Evolutionary conservation across 805 yeast species (phyloP).

Genomic region (Saturnispora ahearnii): DNA sequence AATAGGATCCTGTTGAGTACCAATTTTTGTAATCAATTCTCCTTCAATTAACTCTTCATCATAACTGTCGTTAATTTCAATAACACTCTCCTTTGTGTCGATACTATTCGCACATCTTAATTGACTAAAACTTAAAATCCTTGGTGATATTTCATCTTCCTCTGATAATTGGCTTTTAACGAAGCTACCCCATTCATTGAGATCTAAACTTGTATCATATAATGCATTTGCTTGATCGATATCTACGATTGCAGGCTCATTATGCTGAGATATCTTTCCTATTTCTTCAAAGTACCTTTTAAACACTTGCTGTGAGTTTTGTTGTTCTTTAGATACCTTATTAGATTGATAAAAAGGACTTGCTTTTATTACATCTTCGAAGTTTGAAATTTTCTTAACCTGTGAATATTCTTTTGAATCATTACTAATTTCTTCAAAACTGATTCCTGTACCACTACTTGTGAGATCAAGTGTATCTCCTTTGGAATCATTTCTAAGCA

Average conservation of each 20-base stretch:
- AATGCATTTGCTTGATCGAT: constrained; percentile 4
- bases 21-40: not conserved
- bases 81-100: not conserved
- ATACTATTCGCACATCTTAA: not conserved
- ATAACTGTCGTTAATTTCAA: constrained; percentile 5
- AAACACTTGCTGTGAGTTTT: not conserved
- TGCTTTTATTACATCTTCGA: constrained; percentile 1
- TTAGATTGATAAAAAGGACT: constrained; percentile 3
- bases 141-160: not conserved
- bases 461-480: not conserved
- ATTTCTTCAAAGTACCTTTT: not conserved
- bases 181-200: not conserved
- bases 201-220: constrained; percentile 6
- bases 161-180: not conserved
- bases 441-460: not conserved
- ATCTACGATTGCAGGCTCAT: not conserved
- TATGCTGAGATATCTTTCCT: not conserved
- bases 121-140: not conserved
- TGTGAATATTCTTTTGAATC: not conserved
- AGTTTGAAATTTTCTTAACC: not conserved
- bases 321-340: not conserved
- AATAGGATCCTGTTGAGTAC: constrained; percentile 10
- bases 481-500: not conserved
- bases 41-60: constrained; percentile 2
- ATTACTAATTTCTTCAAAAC: not conserved